phyloP scores from a whole-genome alignment of 805 yeast genomes.

The Metahyphopichia silvanorum region DNA sequence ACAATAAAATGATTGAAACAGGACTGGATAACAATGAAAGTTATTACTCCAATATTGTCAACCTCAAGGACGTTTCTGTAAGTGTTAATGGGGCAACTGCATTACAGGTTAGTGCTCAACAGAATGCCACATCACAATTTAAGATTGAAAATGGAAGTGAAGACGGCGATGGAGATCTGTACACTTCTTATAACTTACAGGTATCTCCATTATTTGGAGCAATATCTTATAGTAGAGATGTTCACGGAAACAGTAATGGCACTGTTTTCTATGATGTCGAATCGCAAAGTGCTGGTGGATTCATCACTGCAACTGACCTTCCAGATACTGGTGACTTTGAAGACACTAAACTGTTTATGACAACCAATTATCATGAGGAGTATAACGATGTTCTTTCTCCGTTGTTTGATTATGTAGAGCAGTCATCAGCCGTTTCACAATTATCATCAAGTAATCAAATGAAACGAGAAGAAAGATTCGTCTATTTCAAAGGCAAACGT shows the following conservation, averaged over 20 bases:
- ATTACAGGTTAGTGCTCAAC: conserved; percentile 13
- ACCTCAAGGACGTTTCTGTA: conserved; percentile 13
- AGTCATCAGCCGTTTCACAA: background rate
- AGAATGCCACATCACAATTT: conserved; percentile 29
- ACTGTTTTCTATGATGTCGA: conserved; percentile 15
- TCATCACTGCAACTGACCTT: background rate
- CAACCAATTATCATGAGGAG: background rate
- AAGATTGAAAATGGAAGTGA: conserved; percentile 23
- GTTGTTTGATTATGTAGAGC: background rate
- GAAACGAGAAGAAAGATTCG: no score
- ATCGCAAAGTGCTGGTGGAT: background rate
- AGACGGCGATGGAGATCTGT: conserved; percentile 23
- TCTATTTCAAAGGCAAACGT: no score
- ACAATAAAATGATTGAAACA: background rate
- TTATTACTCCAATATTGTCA: conserved; percentile 10
- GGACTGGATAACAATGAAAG: conserved; percentile 5
- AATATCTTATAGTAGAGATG: conserved; percentile 25
- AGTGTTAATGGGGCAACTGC: conserved; percentile 11
- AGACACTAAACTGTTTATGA: conserved; percentile 1
- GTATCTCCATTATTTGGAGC: conserved; percentile 15
- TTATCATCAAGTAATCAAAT: background rate
- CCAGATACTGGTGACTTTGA: background rate
- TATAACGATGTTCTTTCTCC: background rate
- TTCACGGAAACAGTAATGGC: conserved; percentile 28
- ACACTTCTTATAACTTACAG: conserved; percentile 25